Conservation (phyloP, 768 basidiomycete species). For the Stropharia rugosoannulata region DNA sequence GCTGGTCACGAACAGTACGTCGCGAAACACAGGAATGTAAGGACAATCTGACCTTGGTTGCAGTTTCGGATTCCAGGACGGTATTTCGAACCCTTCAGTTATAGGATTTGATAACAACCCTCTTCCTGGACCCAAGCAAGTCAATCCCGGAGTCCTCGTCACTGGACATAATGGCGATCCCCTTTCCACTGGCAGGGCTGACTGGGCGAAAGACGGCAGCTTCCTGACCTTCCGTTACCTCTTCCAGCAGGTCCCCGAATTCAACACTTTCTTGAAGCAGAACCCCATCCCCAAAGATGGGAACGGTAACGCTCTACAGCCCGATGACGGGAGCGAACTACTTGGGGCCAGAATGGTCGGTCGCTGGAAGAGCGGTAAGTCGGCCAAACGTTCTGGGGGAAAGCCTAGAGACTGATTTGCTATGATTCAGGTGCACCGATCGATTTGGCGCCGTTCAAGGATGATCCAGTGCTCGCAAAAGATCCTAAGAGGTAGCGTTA, state of each 20-base stretch:
- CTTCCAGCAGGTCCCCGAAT: slow-evolving; percentile 50
- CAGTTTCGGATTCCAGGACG: slow-evolving; percentile 53
- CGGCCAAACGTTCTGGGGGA: not conserved
- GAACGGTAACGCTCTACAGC: slow-evolving; percentile 22
- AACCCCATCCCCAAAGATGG: slow-evolving; percentile 36
- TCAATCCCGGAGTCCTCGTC: slow-evolving; percentile 42
- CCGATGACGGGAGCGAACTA: slow-evolving; percentile 37
- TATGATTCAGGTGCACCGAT: slow-evolving; percentile 35
- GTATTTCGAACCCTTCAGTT: slow-evolving; percentile 49
- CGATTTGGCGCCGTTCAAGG: slow-evolving; percentile 38
- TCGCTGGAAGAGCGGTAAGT: slow-evolving; percentile 49
- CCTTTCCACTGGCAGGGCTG: slow-evolving; percentile 23
- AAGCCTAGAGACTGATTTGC: not conserved
- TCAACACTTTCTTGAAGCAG: slow-evolving; percentile 40
- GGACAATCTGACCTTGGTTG: not conserved
- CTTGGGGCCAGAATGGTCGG: slow-evolving; percentile 39
- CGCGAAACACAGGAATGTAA: not conserved
- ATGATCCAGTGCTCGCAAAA: slow-evolving; percentile 32
- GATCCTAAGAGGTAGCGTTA: slow-evolving; percentile 30
- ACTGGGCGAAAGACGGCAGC: slow-evolving; percentile 49
- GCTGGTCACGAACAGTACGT: slow-evolving; percentile 48
- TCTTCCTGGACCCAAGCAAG: slow-evolving; percentile 35
- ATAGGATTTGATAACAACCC: slow-evolving; percentile 35
- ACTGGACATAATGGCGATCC: slow-evolving; percentile 42
- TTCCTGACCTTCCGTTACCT: slow-evolving; percentile 53